phyloP scores from a whole-genome alignment of 345 rosid genomes.

The Aquilaria malaccensis region DNA sequence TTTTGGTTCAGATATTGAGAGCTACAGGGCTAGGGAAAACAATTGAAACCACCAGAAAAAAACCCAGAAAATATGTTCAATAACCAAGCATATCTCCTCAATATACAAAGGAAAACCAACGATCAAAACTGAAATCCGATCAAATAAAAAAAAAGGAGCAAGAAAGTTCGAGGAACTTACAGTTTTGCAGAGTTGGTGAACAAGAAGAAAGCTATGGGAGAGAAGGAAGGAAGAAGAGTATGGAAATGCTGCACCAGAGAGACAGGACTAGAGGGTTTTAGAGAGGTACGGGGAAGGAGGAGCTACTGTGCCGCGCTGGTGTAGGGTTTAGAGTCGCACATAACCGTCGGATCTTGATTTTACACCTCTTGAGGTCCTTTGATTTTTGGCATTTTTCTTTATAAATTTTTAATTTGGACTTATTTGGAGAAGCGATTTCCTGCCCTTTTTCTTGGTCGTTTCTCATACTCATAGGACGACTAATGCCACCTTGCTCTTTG shows the following conservation, averaged over 20 bases:
- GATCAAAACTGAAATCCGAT: background rate
- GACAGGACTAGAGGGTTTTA: conserved; percentile 4
- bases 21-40: too few relatives aligned
- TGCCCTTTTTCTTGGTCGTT: too few relatives aligned
- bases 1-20: too few relatives aligned
- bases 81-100: background rate
- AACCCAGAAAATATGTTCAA: too few relatives aligned
- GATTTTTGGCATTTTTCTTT: background rate
- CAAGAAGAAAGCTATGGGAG: too few relatives aligned
- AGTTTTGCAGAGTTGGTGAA: background rate
- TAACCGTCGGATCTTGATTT: background rate
- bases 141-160: background rate
- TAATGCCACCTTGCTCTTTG: too few relatives aligned
- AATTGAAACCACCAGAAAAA: too few relatives aligned
- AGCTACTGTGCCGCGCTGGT: background rate
- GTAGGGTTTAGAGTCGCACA: background rate
- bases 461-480: too few relatives aligned
- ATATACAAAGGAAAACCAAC: background rate
- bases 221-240: background rate
- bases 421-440: too few relatives aligned
- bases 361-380: background rate
- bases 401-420: too few relatives aligned
- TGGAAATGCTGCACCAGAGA: too few relatives aligned
- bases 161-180: background rate
- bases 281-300: conserved; percentile 5